Evolutionary conservation across 257 asterid genomes (phyloP).

Genomic region (Nicotiana sylvestris): DNA sequence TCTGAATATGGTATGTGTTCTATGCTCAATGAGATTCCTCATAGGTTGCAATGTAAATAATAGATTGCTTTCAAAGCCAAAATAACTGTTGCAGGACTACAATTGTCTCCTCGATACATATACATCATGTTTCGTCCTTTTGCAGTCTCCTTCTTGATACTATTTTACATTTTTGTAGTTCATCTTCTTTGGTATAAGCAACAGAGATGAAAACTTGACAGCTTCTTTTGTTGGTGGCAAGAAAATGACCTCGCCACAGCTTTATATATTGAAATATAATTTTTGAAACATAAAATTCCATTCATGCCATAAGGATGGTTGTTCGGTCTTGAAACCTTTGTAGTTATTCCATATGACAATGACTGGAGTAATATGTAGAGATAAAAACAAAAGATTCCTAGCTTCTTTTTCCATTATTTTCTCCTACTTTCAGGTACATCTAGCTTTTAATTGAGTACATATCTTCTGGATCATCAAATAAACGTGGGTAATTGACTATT

Average conservation of each 20-base stretch:
- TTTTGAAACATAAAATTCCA: not conserved
- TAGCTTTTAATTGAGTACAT: not conserved
- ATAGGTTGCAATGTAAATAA: not conserved
- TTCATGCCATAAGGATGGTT: not conserved
- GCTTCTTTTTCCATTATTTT: not conserved
- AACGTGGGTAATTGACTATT: not conserved
- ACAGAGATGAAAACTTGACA: not conserved
- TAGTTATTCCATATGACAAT: not conserved
- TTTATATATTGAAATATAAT: not conserved
- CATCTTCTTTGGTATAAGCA: not conserved
- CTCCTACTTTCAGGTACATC: slow-evolving; percentile 1
- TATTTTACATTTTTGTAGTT: not conserved
- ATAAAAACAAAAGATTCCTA: not conserved
- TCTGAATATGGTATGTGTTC: not conserved
- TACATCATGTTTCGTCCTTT: not conserved
- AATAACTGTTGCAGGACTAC: not conserved
- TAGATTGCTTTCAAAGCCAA: not conserved
- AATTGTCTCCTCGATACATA: not conserved
- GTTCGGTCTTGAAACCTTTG: not conserved
- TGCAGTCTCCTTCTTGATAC: not conserved
- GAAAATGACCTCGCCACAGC: not conserved
- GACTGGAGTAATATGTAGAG: not conserved
- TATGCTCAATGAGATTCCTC: not conserved
- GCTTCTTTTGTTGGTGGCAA: not conserved
- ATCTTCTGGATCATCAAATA: slow-evolving; percentile 11